Evolutionary conservation across 345 rosid genomes (phyloP).

Genomic region (Brassica rapa): DNA sequence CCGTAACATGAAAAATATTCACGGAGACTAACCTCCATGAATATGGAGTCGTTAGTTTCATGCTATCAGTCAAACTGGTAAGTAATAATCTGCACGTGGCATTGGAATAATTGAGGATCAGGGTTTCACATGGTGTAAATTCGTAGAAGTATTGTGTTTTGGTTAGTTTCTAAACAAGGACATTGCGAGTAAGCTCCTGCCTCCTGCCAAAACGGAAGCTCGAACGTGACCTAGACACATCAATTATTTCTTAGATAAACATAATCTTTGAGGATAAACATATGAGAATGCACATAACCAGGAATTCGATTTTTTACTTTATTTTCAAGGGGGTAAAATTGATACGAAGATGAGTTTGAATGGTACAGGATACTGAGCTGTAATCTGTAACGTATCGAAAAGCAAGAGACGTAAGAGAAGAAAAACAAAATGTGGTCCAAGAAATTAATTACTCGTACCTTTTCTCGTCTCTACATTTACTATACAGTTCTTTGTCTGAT

Average conservation of each 20-base stretch:
- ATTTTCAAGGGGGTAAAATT: background rate
- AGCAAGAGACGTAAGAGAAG: slow-evolving; percentile 1
- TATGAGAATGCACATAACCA: background rate
- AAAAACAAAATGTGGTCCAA: slow-evolving; percentile 34
- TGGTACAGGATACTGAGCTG: background rate
- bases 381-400: slow-evolving; percentile 11
- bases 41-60: background rate
- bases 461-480: slow-evolving; percentile 9
- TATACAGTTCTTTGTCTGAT: slow-evolving; percentile 8
- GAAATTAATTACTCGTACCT: background rate
- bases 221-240: background rate
- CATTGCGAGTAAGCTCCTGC: background rate
- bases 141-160: background rate
- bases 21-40: background rate
- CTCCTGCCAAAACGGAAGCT: background rate
- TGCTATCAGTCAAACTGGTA: background rate
- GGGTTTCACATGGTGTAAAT: background rate
- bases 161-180: background rate
- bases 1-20: background rate
- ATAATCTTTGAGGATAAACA: background rate
- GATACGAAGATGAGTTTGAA: background rate
- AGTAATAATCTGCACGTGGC: background rate
- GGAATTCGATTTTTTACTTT: background rate
- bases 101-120: background rate
- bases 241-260: background rate